phyloP scores from a whole-genome alignment of 139 green algal genomes.

The Haematococcus lacustris region DNA sequence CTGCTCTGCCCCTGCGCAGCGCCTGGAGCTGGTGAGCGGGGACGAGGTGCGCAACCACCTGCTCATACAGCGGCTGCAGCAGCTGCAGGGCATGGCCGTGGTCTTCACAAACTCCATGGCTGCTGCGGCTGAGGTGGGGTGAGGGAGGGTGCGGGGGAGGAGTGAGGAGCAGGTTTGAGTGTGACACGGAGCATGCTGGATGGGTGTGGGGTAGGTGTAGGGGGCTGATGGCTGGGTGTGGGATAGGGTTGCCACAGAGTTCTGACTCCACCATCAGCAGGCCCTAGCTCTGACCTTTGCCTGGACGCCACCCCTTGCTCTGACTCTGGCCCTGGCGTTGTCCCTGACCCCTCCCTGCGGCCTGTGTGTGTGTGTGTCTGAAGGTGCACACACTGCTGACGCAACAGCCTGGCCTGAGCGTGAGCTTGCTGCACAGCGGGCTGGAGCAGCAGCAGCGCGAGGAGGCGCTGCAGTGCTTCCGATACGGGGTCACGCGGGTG shows the following conservation, averaged over 20 bases:
- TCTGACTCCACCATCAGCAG: not conserved
- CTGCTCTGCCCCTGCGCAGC: no score
- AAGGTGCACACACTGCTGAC: constrained; percentile 21
- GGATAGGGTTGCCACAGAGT: not conserved
- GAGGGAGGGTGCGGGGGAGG: no score
- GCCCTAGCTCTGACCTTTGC: not conserved
- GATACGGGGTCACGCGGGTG: constrained; percentile 65
- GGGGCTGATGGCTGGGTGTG: not conserved
- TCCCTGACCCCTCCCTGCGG: constrained; percentile 39
- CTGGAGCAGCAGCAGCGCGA: constrained; percentile 78
- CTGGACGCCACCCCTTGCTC: not conserved
- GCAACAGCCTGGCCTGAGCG: constrained; percentile 55
- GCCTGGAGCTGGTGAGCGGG: no score
- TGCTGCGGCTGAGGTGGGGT: not conserved
- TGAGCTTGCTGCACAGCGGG: constrained; percentile 68
- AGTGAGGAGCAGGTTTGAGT: no score
- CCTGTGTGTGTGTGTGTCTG: constrained; percentile 17
- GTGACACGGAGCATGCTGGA: not conserved
- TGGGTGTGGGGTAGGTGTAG: not conserved
- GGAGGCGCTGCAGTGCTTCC: constrained; percentile 84
- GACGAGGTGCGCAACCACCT: no score
- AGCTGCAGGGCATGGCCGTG: constrained; percentile 9
- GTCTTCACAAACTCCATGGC: constrained; percentile 32
- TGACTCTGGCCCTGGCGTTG: not conserved
- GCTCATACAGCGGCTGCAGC: not conserved